Evolutionary conservation across 73 alveolate genomes (phyloP).

Genomic region (Paramecium tetraurelia): DNA sequence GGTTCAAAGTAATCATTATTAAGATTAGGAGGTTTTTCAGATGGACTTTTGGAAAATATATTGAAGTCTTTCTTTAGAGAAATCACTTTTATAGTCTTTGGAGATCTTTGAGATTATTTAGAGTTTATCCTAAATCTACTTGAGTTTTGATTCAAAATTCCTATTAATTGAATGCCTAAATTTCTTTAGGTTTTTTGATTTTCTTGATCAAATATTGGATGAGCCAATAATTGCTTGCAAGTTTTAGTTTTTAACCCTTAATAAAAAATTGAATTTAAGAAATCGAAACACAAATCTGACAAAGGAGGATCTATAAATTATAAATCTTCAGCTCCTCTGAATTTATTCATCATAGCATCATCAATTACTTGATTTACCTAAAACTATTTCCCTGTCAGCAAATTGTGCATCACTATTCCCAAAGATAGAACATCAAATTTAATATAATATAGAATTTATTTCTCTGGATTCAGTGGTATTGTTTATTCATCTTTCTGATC

Average conservation of each 20-base stretch:
- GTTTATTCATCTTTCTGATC: background rate
- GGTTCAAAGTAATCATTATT: background rate
- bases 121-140: background rate
- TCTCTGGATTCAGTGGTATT: background rate
- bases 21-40: background rate
- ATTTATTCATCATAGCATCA: background rate
- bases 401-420: slow-evolving; percentile 1
- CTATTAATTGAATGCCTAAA: background rate
- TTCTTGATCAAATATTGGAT: background rate
- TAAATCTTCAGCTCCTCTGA: background rate
- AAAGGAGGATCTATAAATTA: background rate
- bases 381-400: background rate
- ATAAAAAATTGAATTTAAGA: background rate
- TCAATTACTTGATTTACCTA: background rate
- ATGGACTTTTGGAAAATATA: background rate
- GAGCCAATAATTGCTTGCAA: background rate
- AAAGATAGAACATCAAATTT: background rate
- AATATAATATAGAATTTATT: background rate
- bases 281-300: background rate
- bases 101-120: background rate
- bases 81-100: background rate
- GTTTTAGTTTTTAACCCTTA: background rate
- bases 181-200: background rate
- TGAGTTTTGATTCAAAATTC: background rate
- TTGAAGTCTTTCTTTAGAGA: background rate